These are phyloP conservation scores for Solanum tacnaense DNA, from an alignment of 257 asterid species.

Conservation along the genomic window DNA sequence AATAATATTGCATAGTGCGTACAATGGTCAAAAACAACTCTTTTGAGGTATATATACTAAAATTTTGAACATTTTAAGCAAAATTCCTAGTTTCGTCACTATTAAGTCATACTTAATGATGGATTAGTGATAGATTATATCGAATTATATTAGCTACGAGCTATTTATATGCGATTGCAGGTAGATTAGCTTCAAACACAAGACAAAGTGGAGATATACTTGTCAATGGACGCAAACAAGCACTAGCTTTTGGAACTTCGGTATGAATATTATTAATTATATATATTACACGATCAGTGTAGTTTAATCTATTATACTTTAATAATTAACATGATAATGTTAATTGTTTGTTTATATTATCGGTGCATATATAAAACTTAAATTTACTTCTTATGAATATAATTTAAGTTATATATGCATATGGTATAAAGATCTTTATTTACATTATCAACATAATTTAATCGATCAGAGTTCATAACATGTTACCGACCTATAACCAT, in stretches of 20 bases:
- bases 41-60: background rate
- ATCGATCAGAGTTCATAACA: too few species aligned
- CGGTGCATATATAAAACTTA: background rate
- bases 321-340: background rate
- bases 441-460: background rate
- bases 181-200: slow-evolving; percentile 11
- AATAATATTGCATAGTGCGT: too few species aligned
- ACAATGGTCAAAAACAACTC: background rate
- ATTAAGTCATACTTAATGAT: background rate
- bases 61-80: background rate
- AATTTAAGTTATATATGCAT: background rate
- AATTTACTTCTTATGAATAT: background rate
- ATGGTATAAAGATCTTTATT: background rate
- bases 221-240: slow-evolving; percentile 5
- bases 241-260: slow-evolving; percentile 14
- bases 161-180: background rate
- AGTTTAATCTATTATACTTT: background rate
- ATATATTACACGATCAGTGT: background rate
- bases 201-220: slow-evolving; percentile 13
- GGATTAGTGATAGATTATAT: background rate
- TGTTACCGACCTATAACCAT: background rate
- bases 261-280: background rate
- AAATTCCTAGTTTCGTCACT: background rate
- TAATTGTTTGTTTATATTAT: background rate
- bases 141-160: background rate